Conservation (phyloP, 345 rosid genomes). For the Dipteronia dyeriana region DNA sequence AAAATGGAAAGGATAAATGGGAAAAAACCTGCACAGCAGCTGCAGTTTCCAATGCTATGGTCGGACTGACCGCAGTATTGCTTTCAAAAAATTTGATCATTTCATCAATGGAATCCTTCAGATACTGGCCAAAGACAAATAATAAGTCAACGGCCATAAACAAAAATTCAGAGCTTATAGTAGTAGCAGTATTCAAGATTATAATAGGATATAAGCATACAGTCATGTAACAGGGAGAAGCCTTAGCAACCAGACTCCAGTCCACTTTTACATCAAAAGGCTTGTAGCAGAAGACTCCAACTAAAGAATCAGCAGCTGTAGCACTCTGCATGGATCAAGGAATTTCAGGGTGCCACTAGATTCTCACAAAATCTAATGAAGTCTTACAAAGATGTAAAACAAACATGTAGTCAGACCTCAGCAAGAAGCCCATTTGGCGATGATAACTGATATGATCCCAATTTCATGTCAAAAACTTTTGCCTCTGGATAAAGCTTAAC, state of each 20-base stretch:
- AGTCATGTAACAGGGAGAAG: constrained; percentile 96
- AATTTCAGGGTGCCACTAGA: constrained; percentile 21
- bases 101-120: constrained; percentile 79
- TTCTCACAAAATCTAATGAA: constrained; percentile 22
- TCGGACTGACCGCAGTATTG: constrained; percentile 77
- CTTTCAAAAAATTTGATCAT: constrained; percentile 84
- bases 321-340: constrained; percentile 77
- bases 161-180: neutral
- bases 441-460: constrained; percentile 88
- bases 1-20: constrained; percentile 15
- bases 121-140: constrained; percentile 56
- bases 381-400: neutral
- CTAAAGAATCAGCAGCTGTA: constrained; percentile 62
- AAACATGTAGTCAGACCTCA: constrained; percentile 50
- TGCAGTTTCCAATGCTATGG: constrained; percentile 94
- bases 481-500: constrained; percentile 92
- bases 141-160: constrained; percentile 24
- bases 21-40: constrained; percentile 89
- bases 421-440: constrained; percentile 95
- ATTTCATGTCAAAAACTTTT: constrained; percentile 72
- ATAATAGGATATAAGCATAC: constrained; percentile 46
- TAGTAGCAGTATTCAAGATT: constrained; percentile 6
- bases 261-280: constrained; percentile 94
- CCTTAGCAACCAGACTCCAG: constrained; percentile 94
- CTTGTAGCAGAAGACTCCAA: constrained; percentile 84